Conservation (phyloP, 257 asterid genomes). For the Fraxinus pennsylvanica region DNA sequence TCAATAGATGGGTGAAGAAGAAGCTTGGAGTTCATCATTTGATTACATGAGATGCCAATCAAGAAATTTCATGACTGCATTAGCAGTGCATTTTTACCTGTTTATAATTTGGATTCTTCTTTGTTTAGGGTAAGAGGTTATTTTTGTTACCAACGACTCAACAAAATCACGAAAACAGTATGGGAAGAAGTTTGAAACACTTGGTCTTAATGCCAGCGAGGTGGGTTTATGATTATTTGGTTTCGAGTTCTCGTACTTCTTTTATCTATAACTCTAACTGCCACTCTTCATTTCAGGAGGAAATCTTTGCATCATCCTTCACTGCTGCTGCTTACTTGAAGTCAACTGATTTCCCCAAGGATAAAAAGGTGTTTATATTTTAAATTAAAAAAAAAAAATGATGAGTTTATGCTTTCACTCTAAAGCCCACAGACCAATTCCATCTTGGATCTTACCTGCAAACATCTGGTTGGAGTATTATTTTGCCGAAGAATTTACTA, state of each 20-base stretch:
- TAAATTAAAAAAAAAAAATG: too few relatives aligned
- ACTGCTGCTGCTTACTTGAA: slow-evolving; percentile 98
- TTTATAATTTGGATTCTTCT: slow-evolving; percentile 23
- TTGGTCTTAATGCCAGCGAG: slow-evolving; percentile 85
- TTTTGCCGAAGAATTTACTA: slow-evolving; percentile 12
- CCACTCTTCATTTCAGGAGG: slow-evolving; percentile 65
- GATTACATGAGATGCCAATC: neutral
- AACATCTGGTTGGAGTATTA: neutral
- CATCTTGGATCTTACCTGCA: slow-evolving; percentile 16
- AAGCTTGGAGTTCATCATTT: slow-evolving; percentile 21
- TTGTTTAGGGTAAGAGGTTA: slow-evolving; percentile 84
- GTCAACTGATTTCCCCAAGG: slow-evolving; percentile 95
- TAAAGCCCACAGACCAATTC: neutral
- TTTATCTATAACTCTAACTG: slow-evolving; percentile 21
- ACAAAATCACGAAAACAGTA: slow-evolving; percentile 96
- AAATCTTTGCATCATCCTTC: slow-evolving; percentile 95
- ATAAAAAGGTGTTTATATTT: slow-evolving; percentile 68
- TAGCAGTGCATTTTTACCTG: slow-evolving; percentile 17
- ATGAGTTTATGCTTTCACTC: neutral
- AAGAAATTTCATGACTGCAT: neutral
- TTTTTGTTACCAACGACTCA: slow-evolving; percentile 97
- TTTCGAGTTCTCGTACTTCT: slow-evolving; percentile 1
- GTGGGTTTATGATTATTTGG: slow-evolving; percentile 40
- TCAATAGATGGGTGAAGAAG: slow-evolving; percentile 13
- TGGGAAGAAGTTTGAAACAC: slow-evolving; percentile 90